Conservation (phyloP, 208 protist genomes). For the Leishmania mexicana region DNA sequence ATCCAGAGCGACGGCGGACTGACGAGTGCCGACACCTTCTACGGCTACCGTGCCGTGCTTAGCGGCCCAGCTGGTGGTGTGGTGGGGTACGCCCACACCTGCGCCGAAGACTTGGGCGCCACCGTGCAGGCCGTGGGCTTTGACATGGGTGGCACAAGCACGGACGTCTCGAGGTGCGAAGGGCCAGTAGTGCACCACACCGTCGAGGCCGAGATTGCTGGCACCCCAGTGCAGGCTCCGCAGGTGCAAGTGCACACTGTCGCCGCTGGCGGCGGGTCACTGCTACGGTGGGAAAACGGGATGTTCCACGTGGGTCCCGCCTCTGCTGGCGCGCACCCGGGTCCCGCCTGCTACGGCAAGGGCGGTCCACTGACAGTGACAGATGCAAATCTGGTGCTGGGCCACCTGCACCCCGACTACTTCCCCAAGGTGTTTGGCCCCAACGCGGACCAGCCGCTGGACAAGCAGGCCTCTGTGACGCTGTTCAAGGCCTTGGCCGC, state of each 20-base stretch:
- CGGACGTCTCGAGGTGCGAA: constrained; percentile 91
- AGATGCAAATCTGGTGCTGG: constrained; percentile 95
- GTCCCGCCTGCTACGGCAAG: constrained; percentile 96
- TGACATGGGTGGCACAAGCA: constrained; percentile 97
- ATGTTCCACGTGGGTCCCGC: constrained; percentile 95
- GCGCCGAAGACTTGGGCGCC: constrained; percentile 45
- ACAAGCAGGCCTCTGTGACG: constrained; percentile 44
- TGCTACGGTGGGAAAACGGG: constrained; percentile 89
- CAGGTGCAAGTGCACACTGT: constrained; percentile 96
- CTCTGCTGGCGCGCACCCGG: constrained; percentile 83
- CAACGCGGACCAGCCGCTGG: constrained; percentile 64
- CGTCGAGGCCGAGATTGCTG: constrained; percentile 89
- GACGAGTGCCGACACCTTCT: constrained; percentile 87
- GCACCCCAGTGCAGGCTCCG: constrained; percentile 91
- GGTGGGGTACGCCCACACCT: constrained; percentile 91
- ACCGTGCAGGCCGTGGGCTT: constrained; percentile 84
- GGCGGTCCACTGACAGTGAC: constrained; percentile 93
- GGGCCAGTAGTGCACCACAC: constrained; percentile 83
- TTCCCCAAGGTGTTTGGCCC: constrained; percentile 97
- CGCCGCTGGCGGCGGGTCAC: constrained; percentile 96
- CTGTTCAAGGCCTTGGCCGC: constrained; percentile 72
- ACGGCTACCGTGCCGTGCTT: constrained; percentile 92
- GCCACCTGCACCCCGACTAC: constrained; percentile 87
- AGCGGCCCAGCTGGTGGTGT: constrained; percentile 95
- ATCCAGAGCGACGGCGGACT: constrained; percentile 96